Conservation (phyloP, 306 rosid genomes). For the Vigna nakashimae region DNA sequence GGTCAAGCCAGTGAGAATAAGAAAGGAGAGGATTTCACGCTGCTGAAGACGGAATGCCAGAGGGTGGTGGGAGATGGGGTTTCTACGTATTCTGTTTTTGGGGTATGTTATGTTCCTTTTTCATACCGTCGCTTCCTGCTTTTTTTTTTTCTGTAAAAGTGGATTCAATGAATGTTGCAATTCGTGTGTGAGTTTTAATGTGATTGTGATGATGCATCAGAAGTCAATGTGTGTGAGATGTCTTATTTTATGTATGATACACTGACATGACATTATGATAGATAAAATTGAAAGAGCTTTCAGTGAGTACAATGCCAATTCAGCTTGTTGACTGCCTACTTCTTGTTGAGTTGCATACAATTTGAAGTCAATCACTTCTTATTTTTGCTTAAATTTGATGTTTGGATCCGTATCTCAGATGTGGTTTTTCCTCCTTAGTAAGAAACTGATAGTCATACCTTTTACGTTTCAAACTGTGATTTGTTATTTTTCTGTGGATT, state of each 20-base stretch:
- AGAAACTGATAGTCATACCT: neutral
- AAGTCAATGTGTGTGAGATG: conserved; percentile 30
- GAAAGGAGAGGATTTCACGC: conserved; percentile 93
- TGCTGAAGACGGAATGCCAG: conserved; percentile 84
- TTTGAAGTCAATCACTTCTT: neutral
- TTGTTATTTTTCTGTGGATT: neutral
- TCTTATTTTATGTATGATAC: conserved; percentile 13
- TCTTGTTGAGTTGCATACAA: neutral
- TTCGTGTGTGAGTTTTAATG: neutral
- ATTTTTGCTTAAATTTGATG: conserved; percentile 22
- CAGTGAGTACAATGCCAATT: conserved; percentile 8
- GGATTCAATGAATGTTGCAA: conserved; percentile 21
- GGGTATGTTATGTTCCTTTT: conserved; percentile 51
- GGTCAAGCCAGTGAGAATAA: conserved; percentile 91
- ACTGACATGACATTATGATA: conserved; percentile 35
- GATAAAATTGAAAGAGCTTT: neutral
- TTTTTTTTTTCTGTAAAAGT: neutral
- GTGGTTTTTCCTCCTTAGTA: neutral
- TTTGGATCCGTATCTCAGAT: neutral
- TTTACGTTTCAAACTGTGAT: neutral
- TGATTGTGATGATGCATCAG: conserved; percentile 23
- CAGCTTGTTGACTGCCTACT: conserved; percentile 10
- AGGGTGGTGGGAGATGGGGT: conserved; percentile 93
- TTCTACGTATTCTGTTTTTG: conserved; percentile 91
- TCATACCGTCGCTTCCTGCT: neutral